Base-by-base conservation (phyloP, 2,329 filamentous ascomycete genomes). In the Herpomyces periplanetae region DNA sequence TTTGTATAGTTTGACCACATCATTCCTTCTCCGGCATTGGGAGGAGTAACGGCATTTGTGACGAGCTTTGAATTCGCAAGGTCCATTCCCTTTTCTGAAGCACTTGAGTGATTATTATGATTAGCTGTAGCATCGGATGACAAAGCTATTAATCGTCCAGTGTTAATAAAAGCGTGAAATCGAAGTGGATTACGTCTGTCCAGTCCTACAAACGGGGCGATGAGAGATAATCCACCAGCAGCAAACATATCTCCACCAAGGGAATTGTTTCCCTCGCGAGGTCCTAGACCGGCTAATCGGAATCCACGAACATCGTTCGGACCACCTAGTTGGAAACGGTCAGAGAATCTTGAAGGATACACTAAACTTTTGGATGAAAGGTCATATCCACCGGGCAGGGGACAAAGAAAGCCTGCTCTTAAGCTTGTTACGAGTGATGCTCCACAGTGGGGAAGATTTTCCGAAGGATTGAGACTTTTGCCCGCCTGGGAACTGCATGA, bases 261-360 rank as follows among this genome's bases (percentile, higher is more conserved):
- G 1, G 73, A 59, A 38, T 96, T 75, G 8, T 45, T 37, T 1
- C 71, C 66, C 31, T 91, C 75, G 26, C 64, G 62, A 3, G 80
- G 73, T 5, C 80, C 80, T 4, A 96, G 49, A 1, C 80, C 80
- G 9, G 62, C 65, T 10, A 85, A 52, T 23, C 69, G 60, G 47
- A 96, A 96, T 2, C 80, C 80, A 21, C 80, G 65, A 7, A 96
- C 66, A 33, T 87, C 75, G 3, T 71, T 87, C 3, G 80, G 75
- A 0, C 80, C 80, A 16, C 80, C 80, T 13, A 96, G 63, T 31
- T 71, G 58, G 43, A 96, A 96, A 17, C 80, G 68, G 37, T 96
- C 80, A 34, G 84, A 88, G 31, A 91, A 51, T 12, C 68, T 57
- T 27, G 66, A 84, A 3, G 61, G n/a, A n/a, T n/a, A n/a, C n/a